Percentiles rank a stretch among this genome's conserved stretches.
phyloP scores from a whole-genome alignment of 2,329 filamentous ascomycete species.

The Penicillium sp. region DNA sequence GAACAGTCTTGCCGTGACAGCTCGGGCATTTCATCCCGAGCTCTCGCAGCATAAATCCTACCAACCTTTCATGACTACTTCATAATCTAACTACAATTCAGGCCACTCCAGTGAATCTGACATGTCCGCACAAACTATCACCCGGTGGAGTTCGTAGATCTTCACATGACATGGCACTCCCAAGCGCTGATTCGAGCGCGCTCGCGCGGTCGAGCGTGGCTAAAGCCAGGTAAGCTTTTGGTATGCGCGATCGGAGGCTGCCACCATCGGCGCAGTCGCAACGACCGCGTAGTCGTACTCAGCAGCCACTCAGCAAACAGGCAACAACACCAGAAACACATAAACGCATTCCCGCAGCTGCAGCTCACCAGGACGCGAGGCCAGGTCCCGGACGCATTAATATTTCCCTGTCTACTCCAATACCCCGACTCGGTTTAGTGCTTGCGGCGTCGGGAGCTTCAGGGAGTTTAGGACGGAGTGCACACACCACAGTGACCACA shows the following conservation, averaged over 20 bases:
- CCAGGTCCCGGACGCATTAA: background rate
- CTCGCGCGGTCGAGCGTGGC: background rate
- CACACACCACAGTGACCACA: no score
- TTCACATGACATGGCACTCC: background rate
- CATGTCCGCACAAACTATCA: background rate
- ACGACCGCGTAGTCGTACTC: background rate
- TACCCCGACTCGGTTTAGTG: background rate
- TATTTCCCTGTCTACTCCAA: background rate
- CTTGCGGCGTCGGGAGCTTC: background rate
- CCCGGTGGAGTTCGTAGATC: constrained; percentile 7
- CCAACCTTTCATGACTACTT: background rate
- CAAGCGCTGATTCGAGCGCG: background rate
- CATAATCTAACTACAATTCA: background rate
- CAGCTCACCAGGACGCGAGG: background rate
- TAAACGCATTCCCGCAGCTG: background rate
- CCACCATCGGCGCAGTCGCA: background rate
- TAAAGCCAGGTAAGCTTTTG: constrained; percentile 3
- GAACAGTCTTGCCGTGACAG: constrained; percentile 1
- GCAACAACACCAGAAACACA: background rate
- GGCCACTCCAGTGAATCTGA: background rate
- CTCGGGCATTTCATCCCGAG: background rate
- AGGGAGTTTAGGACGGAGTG: background rate
- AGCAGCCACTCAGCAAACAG: background rate
- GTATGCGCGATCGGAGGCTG: background rate
- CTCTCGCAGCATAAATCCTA: constrained; percentile 3